A percentile compares a stretch with the other conserved stretches of the same genome.
phyloP scores from a whole-genome alignment of 371 early-diverging fungal species.

The Fennellomyces sp. region DNA sequence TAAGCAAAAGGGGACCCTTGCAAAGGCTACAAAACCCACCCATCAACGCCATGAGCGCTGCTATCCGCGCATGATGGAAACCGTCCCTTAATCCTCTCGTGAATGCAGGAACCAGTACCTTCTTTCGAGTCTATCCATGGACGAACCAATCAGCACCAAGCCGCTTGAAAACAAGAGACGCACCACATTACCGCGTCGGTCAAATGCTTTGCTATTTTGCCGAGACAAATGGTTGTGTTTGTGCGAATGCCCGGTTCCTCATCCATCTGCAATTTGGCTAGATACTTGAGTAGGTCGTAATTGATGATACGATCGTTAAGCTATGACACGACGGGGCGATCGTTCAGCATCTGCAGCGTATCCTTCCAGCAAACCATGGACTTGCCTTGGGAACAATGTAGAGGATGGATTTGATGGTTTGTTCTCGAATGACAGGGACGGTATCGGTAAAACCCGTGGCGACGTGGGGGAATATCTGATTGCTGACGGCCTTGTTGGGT shows the following conservation, averaged over 20 bases:
- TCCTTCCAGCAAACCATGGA: background rate
- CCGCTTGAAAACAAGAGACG: constrained; percentile 1
- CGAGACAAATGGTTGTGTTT: constrained; percentile 92
- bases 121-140: constrained; percentile 59
- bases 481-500: constrained; percentile 67
- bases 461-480: constrained; percentile 88
- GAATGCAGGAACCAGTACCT: constrained; percentile 83
- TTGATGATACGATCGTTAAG: constrained; percentile 79
- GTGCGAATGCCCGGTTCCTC: constrained; percentile 95
- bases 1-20: no score
- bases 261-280: constrained; percentile 89
- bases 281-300: constrained; percentile 80
- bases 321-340: no score
- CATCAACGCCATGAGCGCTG: constrained; percentile 85
- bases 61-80: constrained; percentile 89
- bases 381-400: constrained; percentile 72
- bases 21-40: no score
- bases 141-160: background rate
- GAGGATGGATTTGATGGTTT: constrained; percentile 85
- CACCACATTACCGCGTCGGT: constrained; percentile 63
- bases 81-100: constrained; percentile 85
- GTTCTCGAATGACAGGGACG: constrained; percentile 89
- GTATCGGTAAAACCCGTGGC: constrained; percentile 89
- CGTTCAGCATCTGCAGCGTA: no score
- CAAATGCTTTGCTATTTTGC: constrained; percentile 81